These are phyloP conservation scores for Chrysosporium queenslandicum DNA, from an alignment of 2,329 filamentous ascomycete genomes.

Conservation along the genomic window DNA sequence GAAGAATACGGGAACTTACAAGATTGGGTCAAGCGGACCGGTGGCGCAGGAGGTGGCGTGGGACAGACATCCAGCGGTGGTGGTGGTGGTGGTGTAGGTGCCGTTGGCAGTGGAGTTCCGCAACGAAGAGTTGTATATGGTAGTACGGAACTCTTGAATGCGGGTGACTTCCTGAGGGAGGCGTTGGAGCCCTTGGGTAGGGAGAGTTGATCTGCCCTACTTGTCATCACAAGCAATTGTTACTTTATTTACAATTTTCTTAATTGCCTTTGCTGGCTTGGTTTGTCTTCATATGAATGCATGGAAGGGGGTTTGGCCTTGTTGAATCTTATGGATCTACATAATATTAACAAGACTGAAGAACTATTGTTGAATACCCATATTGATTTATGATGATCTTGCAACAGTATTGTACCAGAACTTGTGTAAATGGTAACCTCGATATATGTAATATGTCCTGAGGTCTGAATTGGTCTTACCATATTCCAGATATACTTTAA, in stretches of 20 bases:
- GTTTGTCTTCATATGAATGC: not conserved
- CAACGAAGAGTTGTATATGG: constrained; percentile 79
- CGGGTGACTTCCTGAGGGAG: constrained; percentile 50
- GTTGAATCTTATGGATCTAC: too few relatives aligned
- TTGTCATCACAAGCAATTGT: not conserved
- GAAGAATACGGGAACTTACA: constrained; percentile 97
- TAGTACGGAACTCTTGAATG: constrained; percentile 65
- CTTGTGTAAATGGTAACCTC: too few relatives aligned
- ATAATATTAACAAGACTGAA: too few relatives aligned
- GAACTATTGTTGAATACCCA: too few relatives aligned
- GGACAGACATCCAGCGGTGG: constrained; percentile 33
- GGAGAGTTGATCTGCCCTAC: constrained; percentile 35
- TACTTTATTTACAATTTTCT: not conserved
- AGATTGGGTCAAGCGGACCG: constrained; percentile 81
- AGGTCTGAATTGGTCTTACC: not conserved
- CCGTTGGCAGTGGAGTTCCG: constrained; percentile 26
- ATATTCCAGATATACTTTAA: not conserved
- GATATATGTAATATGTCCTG: not conserved
- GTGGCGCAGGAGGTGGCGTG: constrained; percentile 43
- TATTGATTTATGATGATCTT: too few relatives aligned
- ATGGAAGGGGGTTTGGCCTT: not conserved
- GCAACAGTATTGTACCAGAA: too few relatives aligned
- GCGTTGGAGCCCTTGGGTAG: constrained; percentile 49
- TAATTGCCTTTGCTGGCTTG: not conserved
- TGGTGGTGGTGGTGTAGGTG: constrained; percentile 15